These are phyloP conservation scores for Trichosanthes truncata DNA, from an alignment of 306 rosid species.

Conservation along the genomic window DNA sequence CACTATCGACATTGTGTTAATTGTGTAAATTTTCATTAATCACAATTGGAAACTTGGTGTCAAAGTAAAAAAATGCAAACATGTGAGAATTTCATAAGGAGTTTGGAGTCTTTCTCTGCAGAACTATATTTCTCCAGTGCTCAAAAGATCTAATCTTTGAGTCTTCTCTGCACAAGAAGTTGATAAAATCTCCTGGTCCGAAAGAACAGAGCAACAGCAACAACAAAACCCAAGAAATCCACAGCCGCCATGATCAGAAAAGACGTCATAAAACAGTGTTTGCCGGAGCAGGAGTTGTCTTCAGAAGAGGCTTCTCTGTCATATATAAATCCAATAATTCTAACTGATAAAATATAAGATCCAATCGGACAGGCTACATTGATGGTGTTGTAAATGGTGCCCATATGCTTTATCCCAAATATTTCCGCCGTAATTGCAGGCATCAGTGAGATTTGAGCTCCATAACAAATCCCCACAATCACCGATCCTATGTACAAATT, in stretches of 20 bases:
- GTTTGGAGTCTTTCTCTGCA: no score
- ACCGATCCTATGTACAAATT: conserved; percentile 64
- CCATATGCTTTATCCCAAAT: conserved; percentile 73
- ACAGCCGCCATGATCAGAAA: conserved; percentile 60
- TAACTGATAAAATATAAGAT: conserved; percentile 68
- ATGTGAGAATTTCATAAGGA: no score
- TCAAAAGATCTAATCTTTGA: not conserved
- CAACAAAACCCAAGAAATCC: conserved; percentile 43
- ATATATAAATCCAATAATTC: conserved; percentile 58
- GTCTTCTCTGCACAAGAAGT: conserved; percentile 34
- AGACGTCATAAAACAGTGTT: conserved; percentile 59
- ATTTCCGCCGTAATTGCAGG: conserved; percentile 73
- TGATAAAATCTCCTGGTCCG: conserved; percentile 55
- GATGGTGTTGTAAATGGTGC: conserved; percentile 73
- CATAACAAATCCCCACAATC: conserved; percentile 70
- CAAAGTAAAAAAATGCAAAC: no score
- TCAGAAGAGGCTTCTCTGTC: conserved; percentile 41
- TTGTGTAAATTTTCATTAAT: no score
- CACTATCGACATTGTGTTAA: no score
- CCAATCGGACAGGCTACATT: conserved; percentile 70
- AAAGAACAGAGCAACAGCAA: conserved; percentile 41
- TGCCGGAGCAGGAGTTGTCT: conserved; percentile 44
- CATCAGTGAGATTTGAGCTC: conserved; percentile 80
- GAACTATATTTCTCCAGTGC: no score
- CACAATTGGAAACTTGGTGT: no score